Conservation (phyloP, 441 rosid genomes). For the Syzygium malaccense region DNA sequence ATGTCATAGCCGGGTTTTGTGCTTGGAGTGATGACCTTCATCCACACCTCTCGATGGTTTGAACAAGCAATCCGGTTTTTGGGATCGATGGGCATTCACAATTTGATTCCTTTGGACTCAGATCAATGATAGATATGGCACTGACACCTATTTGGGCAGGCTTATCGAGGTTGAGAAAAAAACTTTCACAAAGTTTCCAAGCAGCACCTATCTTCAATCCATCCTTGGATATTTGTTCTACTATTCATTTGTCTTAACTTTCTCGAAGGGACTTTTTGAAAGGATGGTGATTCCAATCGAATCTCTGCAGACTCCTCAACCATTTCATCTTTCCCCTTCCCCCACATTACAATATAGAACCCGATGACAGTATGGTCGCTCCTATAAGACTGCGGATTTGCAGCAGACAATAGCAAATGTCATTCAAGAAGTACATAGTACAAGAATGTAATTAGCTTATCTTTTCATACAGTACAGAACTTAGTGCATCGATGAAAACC, state of each 20-base stretch:
- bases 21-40: not conserved
- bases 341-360: slow-evolving; percentile 42
- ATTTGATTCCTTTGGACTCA: not conserved
- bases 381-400: slow-evolving; percentile 32
- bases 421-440: not conserved
- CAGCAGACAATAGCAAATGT: not conserved
- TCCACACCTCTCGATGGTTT: not conserved
- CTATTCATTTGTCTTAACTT: not conserved
- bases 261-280: not conserved
- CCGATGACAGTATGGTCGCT: slow-evolving; percentile 24
- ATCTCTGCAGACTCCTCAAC: not conserved
- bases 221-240: not conserved
- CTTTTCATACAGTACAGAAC: not conserved
- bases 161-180: not conserved
- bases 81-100: not conserved
- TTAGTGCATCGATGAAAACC: not conserved
- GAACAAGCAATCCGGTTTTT: not conserved
- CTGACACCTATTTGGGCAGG: not conserved
- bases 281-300: not conserved
- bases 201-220: not conserved
- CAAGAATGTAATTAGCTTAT: not conserved
- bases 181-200: not conserved
- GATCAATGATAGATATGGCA: not conserved
- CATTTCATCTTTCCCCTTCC: slow-evolving; percentile 22
- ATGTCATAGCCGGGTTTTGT: not conserved